Evolutionary conservation across 2,329 filamentous ascomycete genomes (phyloP).

Genomic region (Fusarium falciforme): DNA sequence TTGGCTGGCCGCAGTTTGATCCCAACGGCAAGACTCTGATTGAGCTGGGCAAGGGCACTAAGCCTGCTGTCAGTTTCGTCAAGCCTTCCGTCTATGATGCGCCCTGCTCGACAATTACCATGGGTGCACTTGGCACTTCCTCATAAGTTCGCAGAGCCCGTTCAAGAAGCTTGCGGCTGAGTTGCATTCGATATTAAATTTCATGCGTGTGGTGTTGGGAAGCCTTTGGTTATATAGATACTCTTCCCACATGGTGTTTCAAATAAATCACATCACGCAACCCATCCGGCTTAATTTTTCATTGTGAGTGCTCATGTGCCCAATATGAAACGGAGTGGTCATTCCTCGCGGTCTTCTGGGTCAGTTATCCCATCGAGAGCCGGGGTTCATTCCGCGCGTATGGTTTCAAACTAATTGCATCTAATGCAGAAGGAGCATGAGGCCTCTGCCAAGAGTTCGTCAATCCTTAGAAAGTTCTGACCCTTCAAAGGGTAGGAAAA

Average conservation of each 20-base stretch:
- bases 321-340: background rate
- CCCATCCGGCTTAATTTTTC: background rate
- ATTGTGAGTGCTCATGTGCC: background rate
- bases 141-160: background rate
- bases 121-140: slow-evolving; percentile 30
- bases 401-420: background rate
- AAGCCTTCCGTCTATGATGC: slow-evolving; percentile 28
- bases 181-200: background rate
- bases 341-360: background rate
- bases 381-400: background rate
- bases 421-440: background rate
- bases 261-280: background rate
- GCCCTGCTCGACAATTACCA: slow-evolving; percentile 30
- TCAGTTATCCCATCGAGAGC: no score
- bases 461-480: background rate
- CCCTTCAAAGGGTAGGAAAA: background rate
- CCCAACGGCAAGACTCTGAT: slow-evolving; percentile 22
- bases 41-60: slow-evolving; percentile 17
- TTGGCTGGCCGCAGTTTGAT: slow-evolving; percentile 43
- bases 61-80: slow-evolving; percentile 14
- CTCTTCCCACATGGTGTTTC: background rate
- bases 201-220: background rate
- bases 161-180: background rate
- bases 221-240: background rate
- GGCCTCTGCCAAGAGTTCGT: background rate